Evolutionary conservation across 2,329 filamentous ascomycete species (phyloP).

Genomic region (Sphaceloma murrayae): DNA sequence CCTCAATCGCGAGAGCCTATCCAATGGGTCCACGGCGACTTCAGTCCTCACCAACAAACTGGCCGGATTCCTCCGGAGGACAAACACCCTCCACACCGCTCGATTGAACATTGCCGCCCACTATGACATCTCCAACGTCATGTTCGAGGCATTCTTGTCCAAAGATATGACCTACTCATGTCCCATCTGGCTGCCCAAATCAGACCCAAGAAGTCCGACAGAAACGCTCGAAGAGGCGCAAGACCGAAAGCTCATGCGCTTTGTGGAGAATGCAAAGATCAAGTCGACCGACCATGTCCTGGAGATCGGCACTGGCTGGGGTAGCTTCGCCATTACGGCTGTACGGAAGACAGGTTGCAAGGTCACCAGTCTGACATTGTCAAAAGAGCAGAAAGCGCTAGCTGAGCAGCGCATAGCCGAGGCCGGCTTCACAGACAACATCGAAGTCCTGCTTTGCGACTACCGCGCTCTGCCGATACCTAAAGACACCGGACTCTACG

Average conservation of each 20-base stretch:
- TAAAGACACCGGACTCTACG: slow-evolving; percentile 43
- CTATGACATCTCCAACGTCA: slow-evolving; percentile 67
- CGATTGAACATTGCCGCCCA: slow-evolving; percentile 61
- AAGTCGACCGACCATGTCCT: slow-evolving; percentile 58
- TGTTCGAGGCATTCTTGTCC: slow-evolving; percentile 65
- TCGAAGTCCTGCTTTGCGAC: slow-evolving; percentile 58
- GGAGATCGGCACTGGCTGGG: slow-evolving; percentile 70
- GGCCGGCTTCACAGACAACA: slow-evolving; percentile 50
- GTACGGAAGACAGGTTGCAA: slow-evolving; percentile 56
- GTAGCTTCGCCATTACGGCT: slow-evolving; percentile 61
- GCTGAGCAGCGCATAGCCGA: slow-evolving; percentile 55
- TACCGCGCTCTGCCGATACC: slow-evolving; percentile 54
- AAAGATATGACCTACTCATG: slow-evolving; percentile 71
- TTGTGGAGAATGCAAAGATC: slow-evolving; percentile 56
- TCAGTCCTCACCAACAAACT: slow-evolving; percentile 51
- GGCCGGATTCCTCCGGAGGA: slow-evolving; percentile 43
- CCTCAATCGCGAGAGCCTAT: slow-evolving; percentile 53
- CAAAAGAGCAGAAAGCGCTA: slow-evolving; percentile 57
- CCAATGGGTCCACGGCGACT: slow-evolving; percentile 54
- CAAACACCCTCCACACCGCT: slow-evolving; percentile 43
- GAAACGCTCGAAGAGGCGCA: slow-evolving; percentile 58
- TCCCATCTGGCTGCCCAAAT: slow-evolving; percentile 51
- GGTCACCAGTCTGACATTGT: slow-evolving; percentile 60
- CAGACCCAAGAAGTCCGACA: slow-evolving; percentile 33
- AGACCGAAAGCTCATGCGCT: slow-evolving; percentile 54